Conservation (phyloP, 2,329 filamentous ascomycete species). For the Colletotrichum somersetense region DNA sequence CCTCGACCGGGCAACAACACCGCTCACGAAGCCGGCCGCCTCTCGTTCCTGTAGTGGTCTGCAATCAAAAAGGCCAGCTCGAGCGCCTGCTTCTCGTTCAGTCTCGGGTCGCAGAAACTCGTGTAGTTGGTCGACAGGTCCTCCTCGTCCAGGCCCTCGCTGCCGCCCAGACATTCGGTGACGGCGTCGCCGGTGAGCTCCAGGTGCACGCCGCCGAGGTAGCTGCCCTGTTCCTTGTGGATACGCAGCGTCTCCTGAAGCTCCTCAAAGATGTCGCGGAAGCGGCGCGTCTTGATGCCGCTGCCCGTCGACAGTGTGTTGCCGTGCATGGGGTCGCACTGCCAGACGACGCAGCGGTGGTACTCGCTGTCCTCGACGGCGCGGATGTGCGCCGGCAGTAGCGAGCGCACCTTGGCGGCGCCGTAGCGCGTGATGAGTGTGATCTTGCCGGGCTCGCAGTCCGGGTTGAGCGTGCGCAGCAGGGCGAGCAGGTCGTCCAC, state of each 20-base stretch:
- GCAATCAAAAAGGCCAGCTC: constrained; percentile 95
- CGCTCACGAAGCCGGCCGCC: constrained; percentile 41
- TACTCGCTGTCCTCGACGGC: constrained; percentile 86
- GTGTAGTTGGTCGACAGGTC: constrained; percentile 93
- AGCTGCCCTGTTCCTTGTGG: constrained; percentile 85
- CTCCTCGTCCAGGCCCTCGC: constrained; percentile 86
- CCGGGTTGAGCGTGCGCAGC: constrained; percentile 87
- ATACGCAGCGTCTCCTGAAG: constrained; percentile 85
- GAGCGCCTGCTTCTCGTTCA: constrained; percentile 98
- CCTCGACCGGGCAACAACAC: background rate
- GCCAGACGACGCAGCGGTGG: constrained; percentile 82
- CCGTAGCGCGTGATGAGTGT: constrained; percentile 97
- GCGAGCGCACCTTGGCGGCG: constrained; percentile 77
- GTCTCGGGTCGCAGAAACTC: constrained; percentile 92
- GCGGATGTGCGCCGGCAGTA: constrained; percentile 88
- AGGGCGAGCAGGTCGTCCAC: constrained; percentile 81
- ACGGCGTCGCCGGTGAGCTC: constrained; percentile 97
- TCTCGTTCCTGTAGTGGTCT: constrained; percentile 73
- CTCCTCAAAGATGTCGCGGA: constrained; percentile 90
- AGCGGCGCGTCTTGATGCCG: constrained; percentile 92
- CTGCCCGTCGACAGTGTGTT: constrained; percentile 76
- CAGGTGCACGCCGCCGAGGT: constrained; percentile 93
- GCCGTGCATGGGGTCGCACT: constrained; percentile 99
- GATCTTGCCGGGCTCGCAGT: constrained; percentile 87
- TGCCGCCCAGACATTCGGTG: constrained; percentile 94